A percentile compares a stretch with the other conserved stretches of the same genome.
Conservation (phyloP, 2,329 filamentous ascomycete species). For the Aureobasidium pullulans region DNA sequence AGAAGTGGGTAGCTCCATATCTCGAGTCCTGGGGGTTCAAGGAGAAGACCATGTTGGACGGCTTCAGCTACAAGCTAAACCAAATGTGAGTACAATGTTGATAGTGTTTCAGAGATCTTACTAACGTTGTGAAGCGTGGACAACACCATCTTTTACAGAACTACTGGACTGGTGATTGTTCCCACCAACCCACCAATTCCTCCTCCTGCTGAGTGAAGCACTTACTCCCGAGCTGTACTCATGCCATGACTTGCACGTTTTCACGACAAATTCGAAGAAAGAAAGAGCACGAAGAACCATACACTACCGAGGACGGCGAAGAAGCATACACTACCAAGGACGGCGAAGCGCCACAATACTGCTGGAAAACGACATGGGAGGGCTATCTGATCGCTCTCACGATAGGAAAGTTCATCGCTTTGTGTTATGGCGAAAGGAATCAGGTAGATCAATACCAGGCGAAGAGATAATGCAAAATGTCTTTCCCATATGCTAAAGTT, state of each 20-base stretch:
- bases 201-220: not conserved
- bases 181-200: constrained; percentile 16
- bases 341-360: too few relatives aligned
- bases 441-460: too few relatives aligned
- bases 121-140: constrained; percentile 17
- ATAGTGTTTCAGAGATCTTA: not conserved
- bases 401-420: too few relatives aligned
- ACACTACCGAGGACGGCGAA: too few relatives aligned
- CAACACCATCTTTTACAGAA: constrained; percentile 22
- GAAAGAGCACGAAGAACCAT: too few relatives aligned
- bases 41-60: constrained; percentile 19
- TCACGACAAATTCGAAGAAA: not conserved
- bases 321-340: too few relatives aligned
- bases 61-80: constrained; percentile 25
- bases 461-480: too few relatives aligned
- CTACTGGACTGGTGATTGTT: constrained; percentile 19
- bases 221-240: not conserved
- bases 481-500: too few relatives aligned
- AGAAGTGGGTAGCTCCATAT: constrained; percentile 30
- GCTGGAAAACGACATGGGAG: too few relatives aligned
- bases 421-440: too few relatives aligned
- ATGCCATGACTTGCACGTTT: not conserved
- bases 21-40: constrained; percentile 29
- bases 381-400: too few relatives aligned
- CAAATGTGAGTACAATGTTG: constrained; percentile 16